Evolutionary conservation across 1,139 yeast genomes (phyloP).

Genomic region (Pichia sp.): DNA sequence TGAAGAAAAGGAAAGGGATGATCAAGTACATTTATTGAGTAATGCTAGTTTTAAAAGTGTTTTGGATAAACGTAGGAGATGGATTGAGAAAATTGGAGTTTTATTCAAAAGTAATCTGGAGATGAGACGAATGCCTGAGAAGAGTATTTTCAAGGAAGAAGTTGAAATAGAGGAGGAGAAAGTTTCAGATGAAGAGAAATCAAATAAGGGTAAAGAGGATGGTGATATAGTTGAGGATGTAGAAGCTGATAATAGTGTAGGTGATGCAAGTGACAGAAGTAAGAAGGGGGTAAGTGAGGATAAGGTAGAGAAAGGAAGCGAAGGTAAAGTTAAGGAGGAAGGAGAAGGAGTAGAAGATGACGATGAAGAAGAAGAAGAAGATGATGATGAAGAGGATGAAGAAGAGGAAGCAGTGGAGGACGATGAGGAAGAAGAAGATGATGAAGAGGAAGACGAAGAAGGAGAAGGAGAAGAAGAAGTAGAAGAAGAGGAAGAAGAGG

Average conservation of each 20-base stretch:
- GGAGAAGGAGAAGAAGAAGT: not conserved
- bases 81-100: conserved; percentile 88
- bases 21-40: conserved; percentile 38
- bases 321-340: not conserved
- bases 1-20: conserved; percentile 18
- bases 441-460: not conserved
- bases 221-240: conserved; percentile 3
- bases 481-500: conserved; percentile 3
- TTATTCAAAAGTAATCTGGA: conserved; percentile 59
- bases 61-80: conserved; percentile 76
- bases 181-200: conserved; percentile 22
- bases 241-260: not conserved
- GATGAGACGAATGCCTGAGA: conserved; percentile 69
- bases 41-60: conserved; percentile 72
- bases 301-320: not conserved
- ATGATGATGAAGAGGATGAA: not conserved
- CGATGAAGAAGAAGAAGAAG: not conserved
- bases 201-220: conserved; percentile 7
- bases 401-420: conserved; percentile 2
- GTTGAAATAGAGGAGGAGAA: conserved; percentile 38
- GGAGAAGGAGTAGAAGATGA: not conserved
- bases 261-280: not conserved
- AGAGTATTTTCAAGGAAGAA: conserved; percentile 44
- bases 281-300: not conserved
- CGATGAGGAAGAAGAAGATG: not conserved